These are phyloP conservation scores for Pseudisothecium myosuroides DNA, from an alignment of 225 moss, liverwort and hornwort species.

Conservation along the genomic window DNA sequence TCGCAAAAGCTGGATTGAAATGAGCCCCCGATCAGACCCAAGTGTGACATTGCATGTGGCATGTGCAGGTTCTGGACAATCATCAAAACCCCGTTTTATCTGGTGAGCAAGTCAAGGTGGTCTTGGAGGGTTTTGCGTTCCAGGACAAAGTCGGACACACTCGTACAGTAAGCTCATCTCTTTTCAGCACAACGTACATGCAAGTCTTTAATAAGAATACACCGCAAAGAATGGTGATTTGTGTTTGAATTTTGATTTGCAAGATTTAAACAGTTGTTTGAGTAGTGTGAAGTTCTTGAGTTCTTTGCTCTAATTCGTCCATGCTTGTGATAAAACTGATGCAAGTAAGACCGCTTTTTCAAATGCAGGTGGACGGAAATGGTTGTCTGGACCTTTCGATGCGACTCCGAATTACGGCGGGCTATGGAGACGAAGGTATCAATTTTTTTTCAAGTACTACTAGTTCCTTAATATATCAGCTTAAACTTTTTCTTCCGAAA, in stretches of 20 bases:
- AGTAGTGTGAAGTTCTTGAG: neutral
- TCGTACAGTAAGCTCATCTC: neutral
- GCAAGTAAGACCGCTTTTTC: neutral
- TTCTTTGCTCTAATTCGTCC: neutral
- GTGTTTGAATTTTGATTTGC: neutral
- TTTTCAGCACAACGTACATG: neutral
- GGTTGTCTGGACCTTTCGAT: constrained; percentile 26
- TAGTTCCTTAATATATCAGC: neutral
- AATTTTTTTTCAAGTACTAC: neutral
- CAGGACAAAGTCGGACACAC: constrained; percentile 11
- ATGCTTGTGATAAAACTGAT: neutral
- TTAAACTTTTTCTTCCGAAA: too few relatives aligned
- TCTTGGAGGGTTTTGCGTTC: constrained; percentile 11
- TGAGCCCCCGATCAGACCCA: neutral
- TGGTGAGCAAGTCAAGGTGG: constrained; percentile 9
- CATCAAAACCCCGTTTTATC: constrained; percentile 2
- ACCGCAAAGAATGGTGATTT: neutral
- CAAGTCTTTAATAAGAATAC: neutral
- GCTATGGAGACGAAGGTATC: constrained; percentile 18
- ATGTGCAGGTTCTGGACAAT: constrained; percentile 8
- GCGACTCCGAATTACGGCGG: constrained; percentile 17
- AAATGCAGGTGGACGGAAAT: constrained; percentile 15
- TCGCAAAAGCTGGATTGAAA: neutral
- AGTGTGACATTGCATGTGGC: neutral
- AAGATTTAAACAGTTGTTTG: neutral